phyloP scores from a whole-genome alignment of 164 flowering plant species.

The Stephania yunnanensis region DNA sequence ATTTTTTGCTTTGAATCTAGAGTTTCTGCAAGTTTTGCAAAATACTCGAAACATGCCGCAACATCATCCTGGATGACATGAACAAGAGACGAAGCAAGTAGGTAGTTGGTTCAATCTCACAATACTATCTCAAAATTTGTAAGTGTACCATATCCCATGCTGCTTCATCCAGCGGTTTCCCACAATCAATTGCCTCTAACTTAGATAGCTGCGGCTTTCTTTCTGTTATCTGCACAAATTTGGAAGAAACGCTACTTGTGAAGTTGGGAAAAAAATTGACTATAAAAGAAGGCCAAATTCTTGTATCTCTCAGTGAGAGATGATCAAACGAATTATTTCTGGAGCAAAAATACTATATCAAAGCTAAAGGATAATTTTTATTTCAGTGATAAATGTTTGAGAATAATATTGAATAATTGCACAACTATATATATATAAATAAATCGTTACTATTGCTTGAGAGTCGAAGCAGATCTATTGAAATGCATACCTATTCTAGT shows the following conservation, averaged over 20 bases:
- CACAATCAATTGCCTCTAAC: slow-evolving; percentile 82
- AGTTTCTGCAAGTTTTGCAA: slow-evolving; percentile 89
- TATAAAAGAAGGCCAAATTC: too few relatives aligned
- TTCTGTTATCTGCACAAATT: slow-evolving; percentile 57
- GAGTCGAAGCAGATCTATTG: too few relatives aligned
- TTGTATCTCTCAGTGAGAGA: too few relatives aligned
- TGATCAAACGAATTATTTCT: too few relatives aligned
- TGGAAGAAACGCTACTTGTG: not conserved
- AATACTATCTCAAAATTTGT: not conserved
- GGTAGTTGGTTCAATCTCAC: not conserved
- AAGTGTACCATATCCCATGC: slow-evolving; percentile 85
- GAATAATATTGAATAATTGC: too few relatives aligned
- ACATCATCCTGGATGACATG: slow-evolving; percentile 79
- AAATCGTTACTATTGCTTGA: too few relatives aligned
- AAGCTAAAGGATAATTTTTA: too few relatives aligned
- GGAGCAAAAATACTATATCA: too few relatives aligned
- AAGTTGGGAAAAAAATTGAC: not conserved
- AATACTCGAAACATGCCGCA: slow-evolving; percentile 90
- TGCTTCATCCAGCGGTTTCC: slow-evolving; percentile 93
- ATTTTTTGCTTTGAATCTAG: slow-evolving; percentile 78
- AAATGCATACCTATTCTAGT: too few relatives aligned
- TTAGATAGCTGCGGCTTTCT: slow-evolving; percentile 61
- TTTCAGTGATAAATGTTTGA: too few relatives aligned
- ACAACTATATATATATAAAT: too few relatives aligned
- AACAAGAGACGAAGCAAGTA: slow-evolving; percentile 15